Percentiles rank a stretch among this genome's conserved stretches.
Conservation (phyloP, 495 filamentous ascomycete species). For the Pyronema omphalodes region DNA sequence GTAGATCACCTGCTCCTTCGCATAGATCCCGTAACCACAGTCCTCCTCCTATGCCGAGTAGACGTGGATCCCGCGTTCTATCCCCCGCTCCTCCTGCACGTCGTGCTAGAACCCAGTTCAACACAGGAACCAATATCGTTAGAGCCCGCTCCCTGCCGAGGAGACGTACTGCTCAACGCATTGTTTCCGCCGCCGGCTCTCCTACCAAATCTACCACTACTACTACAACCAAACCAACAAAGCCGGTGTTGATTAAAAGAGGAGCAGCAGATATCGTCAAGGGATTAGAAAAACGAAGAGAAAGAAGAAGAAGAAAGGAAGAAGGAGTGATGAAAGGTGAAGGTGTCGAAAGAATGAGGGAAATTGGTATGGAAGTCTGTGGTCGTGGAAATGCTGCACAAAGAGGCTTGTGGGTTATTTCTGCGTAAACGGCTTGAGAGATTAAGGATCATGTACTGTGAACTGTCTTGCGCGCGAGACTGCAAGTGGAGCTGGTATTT, state of each 20-base stretch:
- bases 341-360: conserved; percentile 84
- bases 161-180: conserved; percentile 25
- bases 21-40: conserved; percentile 12
- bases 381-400: conserved; percentile 43
- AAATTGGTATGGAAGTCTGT: conserved; percentile 74
- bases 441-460: neutral
- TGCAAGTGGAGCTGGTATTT: neutral
- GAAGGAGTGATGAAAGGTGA: conserved; percentile 53
- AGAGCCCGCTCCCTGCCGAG: conserved; percentile 66
- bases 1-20: conserved; percentile 37
- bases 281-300: conserved; percentile 82
- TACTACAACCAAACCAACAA: conserved; percentile 2
- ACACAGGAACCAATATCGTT: conserved; percentile 41
- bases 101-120: conserved; percentile 37
- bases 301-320: conserved; percentile 45
- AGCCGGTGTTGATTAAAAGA: conserved; percentile 25
- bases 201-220: too few relatives aligned
- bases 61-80: conserved; percentile 6
- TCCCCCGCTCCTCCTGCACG: neutral
- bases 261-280: conserved; percentile 95
- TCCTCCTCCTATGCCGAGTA: conserved; percentile 14
- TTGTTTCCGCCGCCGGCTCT: conserved; percentile 11
- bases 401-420: conserved; percentile 60
- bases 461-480: neutral
- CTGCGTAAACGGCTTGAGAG: conserved; percentile 41